phyloP scores from a whole-genome alignment of 179 eudicot species.

The Beta macrorhiza region DNA sequence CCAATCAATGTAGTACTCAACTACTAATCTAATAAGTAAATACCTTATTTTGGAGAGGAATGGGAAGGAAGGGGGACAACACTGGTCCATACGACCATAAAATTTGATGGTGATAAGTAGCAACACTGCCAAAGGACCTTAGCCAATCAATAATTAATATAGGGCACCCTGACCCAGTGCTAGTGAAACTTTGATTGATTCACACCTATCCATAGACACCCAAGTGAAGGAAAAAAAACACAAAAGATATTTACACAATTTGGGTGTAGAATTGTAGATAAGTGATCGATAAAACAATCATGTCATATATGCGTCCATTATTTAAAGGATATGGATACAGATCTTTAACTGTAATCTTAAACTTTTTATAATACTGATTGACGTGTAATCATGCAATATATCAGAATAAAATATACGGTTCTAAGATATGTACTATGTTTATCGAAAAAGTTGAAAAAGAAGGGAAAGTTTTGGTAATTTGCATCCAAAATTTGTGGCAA shows the following conservation, averaged over 20 bases:
- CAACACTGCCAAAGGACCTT: slow-evolving; percentile 15
- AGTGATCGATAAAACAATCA: background rate
- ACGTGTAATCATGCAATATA: no score
- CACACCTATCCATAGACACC: slow-evolving; percentile 6
- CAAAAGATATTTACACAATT: slow-evolving; percentile 5
- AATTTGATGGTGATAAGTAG: slow-evolving; percentile 27
- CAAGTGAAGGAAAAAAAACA: background rate
- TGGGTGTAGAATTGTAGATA: background rate
- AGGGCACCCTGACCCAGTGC: slow-evolving; percentile 7
- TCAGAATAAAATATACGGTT: no score
- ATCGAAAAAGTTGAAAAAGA: no score
- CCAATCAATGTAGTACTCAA: background rate
- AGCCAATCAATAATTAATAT: slow-evolving; percentile 21
- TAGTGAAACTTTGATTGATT: background rate
- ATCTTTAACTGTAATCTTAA: no score
- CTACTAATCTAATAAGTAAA: slow-evolving; percentile 6
- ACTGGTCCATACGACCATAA: slow-evolving; percentile 32
- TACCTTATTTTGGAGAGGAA: background rate
- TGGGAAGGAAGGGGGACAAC: slow-evolving; percentile 9
- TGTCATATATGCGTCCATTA: background rate
- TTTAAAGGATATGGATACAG: no score
- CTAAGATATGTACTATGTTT: no score
- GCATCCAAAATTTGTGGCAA: background rate
- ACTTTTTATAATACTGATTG: no score
- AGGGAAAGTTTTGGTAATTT: background rate